A percentile compares a stretch with the other conserved stretches of the same genome.
Conservation (phyloP, 1,139 yeast species). For the Diutina neorugosa region DNA sequence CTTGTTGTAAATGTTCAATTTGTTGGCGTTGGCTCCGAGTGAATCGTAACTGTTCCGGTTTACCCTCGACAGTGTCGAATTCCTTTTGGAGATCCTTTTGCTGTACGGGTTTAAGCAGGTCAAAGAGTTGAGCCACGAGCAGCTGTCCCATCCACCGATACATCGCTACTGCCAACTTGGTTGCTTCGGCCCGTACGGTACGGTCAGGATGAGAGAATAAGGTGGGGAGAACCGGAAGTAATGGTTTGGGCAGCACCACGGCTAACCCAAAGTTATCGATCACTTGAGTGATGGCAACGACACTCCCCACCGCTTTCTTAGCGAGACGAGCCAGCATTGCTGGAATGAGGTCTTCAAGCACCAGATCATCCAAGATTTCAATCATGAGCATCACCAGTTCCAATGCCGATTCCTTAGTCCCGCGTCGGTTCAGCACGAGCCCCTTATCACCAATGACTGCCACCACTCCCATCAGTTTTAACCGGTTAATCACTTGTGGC, state of each 20-base stretch:
- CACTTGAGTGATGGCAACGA: conserved; percentile 42
- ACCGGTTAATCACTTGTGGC: conserved; percentile 17
- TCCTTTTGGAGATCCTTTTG: conserved; percentile 70
- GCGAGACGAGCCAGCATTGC: conserved; percentile 56
- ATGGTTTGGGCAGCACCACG: conserved; percentile 42
- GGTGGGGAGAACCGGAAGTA: conserved; percentile 50
- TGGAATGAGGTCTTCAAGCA: conserved; percentile 60
- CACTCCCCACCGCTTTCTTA: conserved; percentile 64
- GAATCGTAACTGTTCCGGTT: conserved; percentile 44
- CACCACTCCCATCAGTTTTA: conserved; percentile 33
- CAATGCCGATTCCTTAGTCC: conserved; percentile 54
- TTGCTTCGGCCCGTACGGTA: conserved; percentile 74
- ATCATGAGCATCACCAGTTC: conserved; percentile 53
- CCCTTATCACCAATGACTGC: conserved; percentile 70
- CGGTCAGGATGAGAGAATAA: conserved; percentile 81
- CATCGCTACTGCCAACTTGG: conserved; percentile 55
- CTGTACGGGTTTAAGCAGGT: conserved; percentile 80
- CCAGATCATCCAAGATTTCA: conserved; percentile 50
- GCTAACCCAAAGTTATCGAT: conserved; percentile 61
- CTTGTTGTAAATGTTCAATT: conserved; percentile 10
- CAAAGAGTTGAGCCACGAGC: conserved; percentile 47
- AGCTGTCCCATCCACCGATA: conserved; percentile 69
- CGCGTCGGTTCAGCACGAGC: conserved; percentile 60
- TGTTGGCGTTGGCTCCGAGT: conserved; percentile 36
- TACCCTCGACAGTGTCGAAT: conserved; percentile 41